A percentile compares a stretch with the other conserved stretches of the same genome.
These are phyloP conservation scores for Colletotrichum cordylinicola DNA, from an alignment of 2,329 filamentous ascomycete genomes.

Conservation along the genomic window DNA sequence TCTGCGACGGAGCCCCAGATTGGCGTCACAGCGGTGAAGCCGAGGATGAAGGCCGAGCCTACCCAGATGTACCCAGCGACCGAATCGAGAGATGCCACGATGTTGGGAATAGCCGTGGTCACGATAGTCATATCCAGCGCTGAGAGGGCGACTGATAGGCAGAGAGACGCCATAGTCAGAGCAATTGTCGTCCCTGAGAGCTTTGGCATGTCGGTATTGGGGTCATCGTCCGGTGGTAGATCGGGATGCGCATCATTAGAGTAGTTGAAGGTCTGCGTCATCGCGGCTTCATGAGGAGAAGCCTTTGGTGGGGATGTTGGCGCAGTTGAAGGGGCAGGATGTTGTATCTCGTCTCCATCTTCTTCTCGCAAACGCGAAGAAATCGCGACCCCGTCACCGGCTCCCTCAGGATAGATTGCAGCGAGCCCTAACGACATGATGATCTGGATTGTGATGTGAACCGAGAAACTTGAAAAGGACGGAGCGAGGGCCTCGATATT, in stretches of 20 bases:
- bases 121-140: slow-evolving; percentile 56
- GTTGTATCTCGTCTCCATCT: not conserved
- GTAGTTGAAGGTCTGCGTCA: not conserved
- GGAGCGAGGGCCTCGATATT: rapidly evolving
- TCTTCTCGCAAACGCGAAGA: not conserved
- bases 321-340: not conserved
- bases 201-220: not conserved
- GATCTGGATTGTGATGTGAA: not conserved
- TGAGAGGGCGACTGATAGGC: slow-evolving; percentile 43
- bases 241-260: not conserved
- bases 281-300: not conserved
- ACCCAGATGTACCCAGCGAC: slow-evolving; percentile 48
- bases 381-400: not conserved
- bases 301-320: not conserved
- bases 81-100: slow-evolving; percentile 42
- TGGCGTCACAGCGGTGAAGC: slow-evolving; percentile 40
- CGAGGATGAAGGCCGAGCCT: slow-evolving; percentile 53
- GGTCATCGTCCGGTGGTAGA: not conserved
- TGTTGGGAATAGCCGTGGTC: slow-evolving; percentile 54
- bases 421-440: not conserved
- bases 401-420: not conserved
- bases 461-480: rapidly evolving
- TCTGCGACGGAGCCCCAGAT: slow-evolving; percentile 48
- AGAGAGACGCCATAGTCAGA: slow-evolving; percentile 41
- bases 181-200: not conserved